Percentiles rank a stretch among this genome's conserved stretches.
These are phyloP conservation scores for Fagus crenata DNA, from an alignment of 306 rosid genomes.

Conservation along the genomic window DNA sequence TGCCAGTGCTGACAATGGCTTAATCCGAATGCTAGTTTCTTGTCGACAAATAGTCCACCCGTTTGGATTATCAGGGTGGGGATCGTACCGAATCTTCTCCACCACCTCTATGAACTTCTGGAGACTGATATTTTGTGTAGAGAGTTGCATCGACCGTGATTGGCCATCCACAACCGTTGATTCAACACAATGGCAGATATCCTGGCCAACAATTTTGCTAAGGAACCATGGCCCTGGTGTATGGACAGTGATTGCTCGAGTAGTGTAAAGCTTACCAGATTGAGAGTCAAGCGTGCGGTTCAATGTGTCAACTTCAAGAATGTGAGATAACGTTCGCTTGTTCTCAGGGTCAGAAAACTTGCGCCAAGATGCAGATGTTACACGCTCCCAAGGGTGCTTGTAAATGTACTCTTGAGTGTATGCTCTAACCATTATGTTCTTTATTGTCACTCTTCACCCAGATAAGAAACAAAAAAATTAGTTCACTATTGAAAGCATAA, in stretches of 20 bases:
- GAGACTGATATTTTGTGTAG: slow-evolving; percentile 64
- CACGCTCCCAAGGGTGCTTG: slow-evolving; percentile 96
- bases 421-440: slow-evolving; percentile 70
- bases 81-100: slow-evolving; percentile 70
- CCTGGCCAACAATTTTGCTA: slow-evolving; percentile 69
- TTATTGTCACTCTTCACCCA: slow-evolving; percentile 10
- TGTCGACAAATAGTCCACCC: slow-evolving; percentile 83
- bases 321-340: slow-evolving; percentile 65
- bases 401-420: slow-evolving; percentile 76
- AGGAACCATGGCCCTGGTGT: slow-evolving; percentile 89
- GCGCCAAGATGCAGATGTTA: slow-evolving; percentile 91
- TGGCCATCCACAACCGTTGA: slow-evolving; percentile 65
- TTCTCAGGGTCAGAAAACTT: slow-evolving; percentile 85
- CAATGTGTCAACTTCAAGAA: slow-evolving; percentile 84
- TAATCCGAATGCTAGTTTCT: slow-evolving; percentile 73
- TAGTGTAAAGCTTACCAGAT: slow-evolving; percentile 73
- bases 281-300: slow-evolving; percentile 54
- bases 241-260: slow-evolving; percentile 76
- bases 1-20: slow-evolving; percentile 85
- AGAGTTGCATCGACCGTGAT: slow-evolving; percentile 58
- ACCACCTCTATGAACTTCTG: slow-evolving; percentile 75
- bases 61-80: slow-evolving; percentile 62
- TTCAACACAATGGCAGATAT: slow-evolving; percentile 80
- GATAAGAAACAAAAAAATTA: slow-evolving; percentile 7
- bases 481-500: neutral